These are phyloP conservation scores for Rhizopus sp. DNA, from an alignment of 371 early-diverging fungal genomes.

Conservation along the genomic window DNA sequence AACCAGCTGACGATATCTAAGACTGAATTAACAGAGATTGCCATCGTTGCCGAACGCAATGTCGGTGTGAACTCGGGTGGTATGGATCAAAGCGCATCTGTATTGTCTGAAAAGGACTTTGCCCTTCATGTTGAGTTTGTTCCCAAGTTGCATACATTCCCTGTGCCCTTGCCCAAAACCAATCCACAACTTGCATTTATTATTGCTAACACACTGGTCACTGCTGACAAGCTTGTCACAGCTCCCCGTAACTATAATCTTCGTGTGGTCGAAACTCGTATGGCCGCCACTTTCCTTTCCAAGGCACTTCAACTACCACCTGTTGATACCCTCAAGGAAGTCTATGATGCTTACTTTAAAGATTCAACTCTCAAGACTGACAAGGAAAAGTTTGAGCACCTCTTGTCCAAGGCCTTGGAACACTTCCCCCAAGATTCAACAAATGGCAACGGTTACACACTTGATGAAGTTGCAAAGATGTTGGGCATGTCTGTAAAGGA, in stretches of 20 bases:
- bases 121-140: slow-evolving; percentile 87
- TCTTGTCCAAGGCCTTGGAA: slow-evolving; percentile 20
- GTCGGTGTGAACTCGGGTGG: slow-evolving; percentile 86
- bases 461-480: slow-evolving; percentile 64
- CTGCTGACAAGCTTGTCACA: slow-evolving; percentile 86
- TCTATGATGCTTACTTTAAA: slow-evolving; percentile 63
- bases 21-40: slow-evolving; percentile 70
- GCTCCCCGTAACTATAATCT: slow-evolving; percentile 91
- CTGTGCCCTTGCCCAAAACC: slow-evolving; percentile 62
- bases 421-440: slow-evolving; percentile 34
- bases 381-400: slow-evolving; percentile 45
- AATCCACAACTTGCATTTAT: slow-evolving; percentile 72
- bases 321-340: slow-evolving; percentile 63
- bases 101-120: slow-evolving; percentile 70
- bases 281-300: slow-evolving; percentile 76
- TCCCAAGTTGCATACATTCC: slow-evolving; percentile 70
- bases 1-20: slow-evolving; percentile 53
- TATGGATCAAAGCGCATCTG: slow-evolving; percentile 94
- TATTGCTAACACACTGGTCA: slow-evolving; percentile 88
- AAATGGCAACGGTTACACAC: slow-evolving; percentile 55
- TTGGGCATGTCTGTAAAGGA: slow-evolving; percentile 57
- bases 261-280: slow-evolving; percentile 92
- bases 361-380: slow-evolving; percentile 22
- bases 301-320: slow-evolving; percentile 46
- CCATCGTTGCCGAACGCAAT: slow-evolving; percentile 81